phyloP scores from a whole-genome alignment of 495 filamentous ascomycete genomes.

The Podospora conica region DNA sequence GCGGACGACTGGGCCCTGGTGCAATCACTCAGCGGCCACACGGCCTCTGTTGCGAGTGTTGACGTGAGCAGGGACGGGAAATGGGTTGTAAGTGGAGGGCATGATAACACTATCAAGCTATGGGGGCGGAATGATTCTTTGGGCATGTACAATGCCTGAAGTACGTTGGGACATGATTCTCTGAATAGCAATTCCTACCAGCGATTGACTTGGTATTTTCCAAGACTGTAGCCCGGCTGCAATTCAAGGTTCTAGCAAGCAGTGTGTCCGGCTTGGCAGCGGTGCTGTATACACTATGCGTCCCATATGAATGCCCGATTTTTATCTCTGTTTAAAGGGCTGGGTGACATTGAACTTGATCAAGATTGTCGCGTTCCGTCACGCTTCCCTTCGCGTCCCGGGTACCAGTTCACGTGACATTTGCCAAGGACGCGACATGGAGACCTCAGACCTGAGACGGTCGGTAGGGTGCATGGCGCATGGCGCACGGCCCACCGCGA shows the following conservation, averaged over 20 bases:
- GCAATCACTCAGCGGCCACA: conserved; percentile 83
- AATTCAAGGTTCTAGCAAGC: no score
- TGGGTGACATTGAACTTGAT: background rate
- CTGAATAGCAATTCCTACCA: background rate
- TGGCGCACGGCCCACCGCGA: background rate
- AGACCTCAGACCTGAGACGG: no score
- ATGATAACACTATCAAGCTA: conserved; percentile 92
- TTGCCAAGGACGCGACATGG: background rate
- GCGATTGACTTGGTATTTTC: background rate
- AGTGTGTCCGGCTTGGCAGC: background rate
- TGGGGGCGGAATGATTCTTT: conserved; percentile 83
- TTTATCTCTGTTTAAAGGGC: background rate
- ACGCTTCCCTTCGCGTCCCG: background rate
- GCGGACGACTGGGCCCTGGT: conserved; percentile 92
- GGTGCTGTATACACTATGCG: background rate
- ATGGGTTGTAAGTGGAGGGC: conserved; percentile 90
- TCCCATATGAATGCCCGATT: background rate
- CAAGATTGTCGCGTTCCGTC: background rate
- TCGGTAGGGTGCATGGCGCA: no score
- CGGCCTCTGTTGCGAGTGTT: conserved; percentile 80
- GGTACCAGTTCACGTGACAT: background rate
- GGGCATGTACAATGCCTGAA: conserved; percentile 31
- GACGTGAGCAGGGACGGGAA: conserved; percentile 78
- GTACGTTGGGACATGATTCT: background rate
- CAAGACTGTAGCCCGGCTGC: background rate